Base-by-base conservation (phyloP, 2,329 filamentous ascomycete genomes). In the Exserohilum turcica region DNA sequence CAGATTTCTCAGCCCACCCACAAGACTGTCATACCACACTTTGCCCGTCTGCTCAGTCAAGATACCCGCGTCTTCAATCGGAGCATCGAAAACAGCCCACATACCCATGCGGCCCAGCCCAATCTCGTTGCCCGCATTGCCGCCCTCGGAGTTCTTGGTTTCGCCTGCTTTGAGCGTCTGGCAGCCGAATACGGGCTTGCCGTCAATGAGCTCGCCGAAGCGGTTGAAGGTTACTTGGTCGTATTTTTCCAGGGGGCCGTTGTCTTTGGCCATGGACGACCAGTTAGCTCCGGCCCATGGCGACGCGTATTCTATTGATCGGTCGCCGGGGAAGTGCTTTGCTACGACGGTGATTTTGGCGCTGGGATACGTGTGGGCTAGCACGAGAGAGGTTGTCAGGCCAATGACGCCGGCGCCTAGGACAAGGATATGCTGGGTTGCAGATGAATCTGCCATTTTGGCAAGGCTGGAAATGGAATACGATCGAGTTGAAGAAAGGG, bases 321-420 rank as follows among this genome's bases (percentile, higher is more conserved):
- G 94, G 77, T 97, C 92, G 31, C 92, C 92, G 0, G 92, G 92
- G 88, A 96, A 94, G 73, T 96, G 89, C 69, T 93, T 95, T 5
- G 91, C 88, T 28, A 91, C 79, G 31, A 95, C 79, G 0, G 89
- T 92, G 59, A 96, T 78, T 18, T 78, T 76, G 60, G 86, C 81
- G 2, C 72, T 64, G 1, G 79, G 76, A 35, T 77, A 77, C 54
- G 84, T 79, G 48, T 79, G 76, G 2, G 84, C 83, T 10, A 89
- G 77, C 10, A 84, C 74, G 27, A 87, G 78, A 15, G 86, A 86
- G 1, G 84, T 86, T 2, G 86, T 88, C 42, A 89, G 78, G 21
- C 86, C 86, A 31, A 84, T 81, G 3, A 90, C 86, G 38, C 87
- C 86, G 40, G 86, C 86, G 40, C 85, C 71, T 2, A 74, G 62